Percentiles rank a stretch among this genome's conserved stretches.
These are phyloP conservation scores for Chrysoporthe deuterocubensis DNA, from an alignment of 2,329 filamentous ascomycete genomes.

Conservation along the genomic window DNA sequence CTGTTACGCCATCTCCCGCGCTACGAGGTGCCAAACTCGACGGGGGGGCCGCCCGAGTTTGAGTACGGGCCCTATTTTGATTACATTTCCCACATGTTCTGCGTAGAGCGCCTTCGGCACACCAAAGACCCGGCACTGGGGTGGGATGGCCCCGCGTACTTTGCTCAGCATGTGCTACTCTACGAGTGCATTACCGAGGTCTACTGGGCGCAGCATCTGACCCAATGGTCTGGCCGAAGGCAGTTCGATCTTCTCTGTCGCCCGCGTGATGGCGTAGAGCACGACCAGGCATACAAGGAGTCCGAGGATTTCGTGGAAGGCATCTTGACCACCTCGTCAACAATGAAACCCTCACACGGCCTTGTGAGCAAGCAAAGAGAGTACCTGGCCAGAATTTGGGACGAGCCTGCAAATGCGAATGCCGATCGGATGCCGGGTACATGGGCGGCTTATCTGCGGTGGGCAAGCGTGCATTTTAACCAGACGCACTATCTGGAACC, in stretches of 20 bases:
- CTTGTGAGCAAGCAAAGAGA: not conserved
- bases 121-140: not conserved
- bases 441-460: slow-evolving; percentile 4
- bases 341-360: slow-evolving; percentile 22
- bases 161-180: slow-evolving; percentile 16
- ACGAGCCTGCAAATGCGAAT: slow-evolving; percentile 3
- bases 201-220: slow-evolving; percentile 17
- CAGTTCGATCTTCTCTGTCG: slow-evolving; percentile 18
- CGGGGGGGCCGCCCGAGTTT: not conserved
- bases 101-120: slow-evolving; percentile 13
- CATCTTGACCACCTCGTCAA: slow-evolving; percentile 19
- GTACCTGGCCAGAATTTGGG: slow-evolving; percentile 20
- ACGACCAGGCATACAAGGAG: slow-evolving; percentile 10
- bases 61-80: slow-evolving; percentile 3
- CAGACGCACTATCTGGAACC: not conserved
- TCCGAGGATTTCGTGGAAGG: slow-evolving; percentile 19
- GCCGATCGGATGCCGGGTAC: slow-evolving; percentile 14
- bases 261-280: not conserved
- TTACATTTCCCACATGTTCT: slow-evolving; percentile 7
- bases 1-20: slow-evolving; percentile 12
- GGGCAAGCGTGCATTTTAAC: slow-evolving; percentile 1
- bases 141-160: slow-evolving; percentile 17
- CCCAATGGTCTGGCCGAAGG: slow-evolving; percentile 4
- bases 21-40: slow-evolving; percentile 12
- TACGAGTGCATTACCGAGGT: slow-evolving; percentile 6